Evolutionary conservation across 495 filamentous ascomycete species (phyloP), one percentile per base, ranked within the genome.

Genomic region (Penicillium taxi): DNA sequence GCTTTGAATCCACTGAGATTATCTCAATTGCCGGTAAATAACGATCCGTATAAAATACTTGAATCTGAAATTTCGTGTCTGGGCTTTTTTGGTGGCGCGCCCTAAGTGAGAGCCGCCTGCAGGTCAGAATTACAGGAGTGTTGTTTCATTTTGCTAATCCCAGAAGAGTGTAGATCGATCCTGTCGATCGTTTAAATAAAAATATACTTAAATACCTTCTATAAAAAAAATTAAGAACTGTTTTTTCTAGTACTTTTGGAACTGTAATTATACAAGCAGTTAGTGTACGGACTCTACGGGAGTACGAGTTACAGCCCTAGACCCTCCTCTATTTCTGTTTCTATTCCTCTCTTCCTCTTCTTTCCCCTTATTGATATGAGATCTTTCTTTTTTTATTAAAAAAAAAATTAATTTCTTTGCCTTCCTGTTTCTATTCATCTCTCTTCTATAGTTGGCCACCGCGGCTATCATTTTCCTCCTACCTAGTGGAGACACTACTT

Each of bases 121-220:
- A 38, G 26, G 35, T 26, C 17, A 9, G 15, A n/a, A n/a, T n/a
- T n/a, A n/a, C 22, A 19, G 16, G 21, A 35, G 26, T 28, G 11
- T 9, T 35, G 32, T 35, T 21, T 35, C 32, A 35, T 35, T 35
- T 16, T n/a, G 18, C 14, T 9, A 22, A 12, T 35, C 47, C 47
- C 32, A 48, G 41, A 51, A 45, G 26, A 54, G 47, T 40, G 48
- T 51, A 48, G 51, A 40, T 54, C 49, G 38, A 52, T 42, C 41
- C 49, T 40, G 51, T 51, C 51, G 51, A 54, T 55, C 42, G 44
- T 41, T 47, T 50, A 37, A 41, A 31, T 38, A 26, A 21, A 46
- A 36, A 22, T 53, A 39, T 45, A 42, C 37, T 41, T 42, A 37
- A 26, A 21, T 17, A 14, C 32, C 19, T 4, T 29, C 11, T 16